Base-by-base conservation (phyloP, 129 eudicot genomes). In the Escallonia rubra region DNA sequence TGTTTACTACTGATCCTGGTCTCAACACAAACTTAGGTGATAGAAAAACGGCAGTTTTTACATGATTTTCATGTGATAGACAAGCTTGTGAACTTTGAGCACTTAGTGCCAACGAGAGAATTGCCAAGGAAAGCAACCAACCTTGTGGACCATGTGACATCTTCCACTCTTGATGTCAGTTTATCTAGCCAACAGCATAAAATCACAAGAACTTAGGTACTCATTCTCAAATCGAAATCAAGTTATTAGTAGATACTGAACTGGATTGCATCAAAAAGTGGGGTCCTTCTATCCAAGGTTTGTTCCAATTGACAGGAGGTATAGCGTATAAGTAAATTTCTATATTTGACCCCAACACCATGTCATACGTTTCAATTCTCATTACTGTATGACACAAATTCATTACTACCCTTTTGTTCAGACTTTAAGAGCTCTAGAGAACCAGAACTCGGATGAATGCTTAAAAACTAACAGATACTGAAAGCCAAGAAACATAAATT, bases 1-100 rank as follows among this genome's bases (percentile, higher is more conserved):
- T 84, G 72, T 84, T 71, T 42, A 80, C 68, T 59, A 87, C 90
- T 0, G 90, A 84, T 43, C 95, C 90, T n/a, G 90, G 83, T 8
- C 61, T 64, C 66, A 76, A 76, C 43, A 61, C 85, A 63, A 84
- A 73, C 58, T 79, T 76, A 4, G 90, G 87, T 51, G 95, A 84
- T 54, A 78, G 34, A 74, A 73, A 87, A 61, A 81, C 87, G 61
- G 64, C 68, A 6, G 85, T 50, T 73, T 87, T 83, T 40, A 75
- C 70, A 45, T 73, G 73, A 34, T 79, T 75, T 74, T 81, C 77
- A 39, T 60, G 1, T 51, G 57, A 64, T 54, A 71, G 49, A 8
- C 49, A 74, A 61, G 76, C 80, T 67, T 52, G 64, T 3, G 82
- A 55, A 52, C 43, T 49, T 58, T 59, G 72, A 63, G 57, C 70